phyloP scores from a whole-genome alignment of 176 grass and related monocot genomes.

The Aegilops longissima region DNA sequence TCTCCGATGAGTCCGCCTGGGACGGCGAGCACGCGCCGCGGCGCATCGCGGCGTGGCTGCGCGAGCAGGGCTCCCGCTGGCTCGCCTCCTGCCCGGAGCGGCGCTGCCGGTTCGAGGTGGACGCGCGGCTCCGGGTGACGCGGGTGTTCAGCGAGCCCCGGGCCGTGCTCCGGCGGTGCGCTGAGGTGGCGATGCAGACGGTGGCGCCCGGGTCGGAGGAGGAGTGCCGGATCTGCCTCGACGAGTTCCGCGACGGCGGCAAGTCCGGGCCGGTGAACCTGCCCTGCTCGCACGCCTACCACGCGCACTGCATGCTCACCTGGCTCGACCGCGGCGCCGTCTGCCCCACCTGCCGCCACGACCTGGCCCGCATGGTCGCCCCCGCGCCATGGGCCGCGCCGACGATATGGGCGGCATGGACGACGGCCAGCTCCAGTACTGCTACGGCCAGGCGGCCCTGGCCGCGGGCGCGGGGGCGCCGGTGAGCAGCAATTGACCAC shows the following conservation, averaged over 20 bases:
- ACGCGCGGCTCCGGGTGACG: background rate
- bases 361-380: background rate
- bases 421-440: background rate
- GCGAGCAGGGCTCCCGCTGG: background rate
- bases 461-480: background rate
- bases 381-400: background rate
- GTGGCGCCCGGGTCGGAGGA: background rate
- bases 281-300: background rate
- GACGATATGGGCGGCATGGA: background rate
- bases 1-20: background rate
- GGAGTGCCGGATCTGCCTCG: conserved; percentile 2
- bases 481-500: background rate
- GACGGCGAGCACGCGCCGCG: background rate
- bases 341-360: conserved; percentile 4
- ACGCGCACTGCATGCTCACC: conserved; percentile 1
- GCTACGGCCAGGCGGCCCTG: background rate
- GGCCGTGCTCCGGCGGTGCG: background rate
- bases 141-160: background rate
- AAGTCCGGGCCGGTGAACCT: conserved; percentile 7
- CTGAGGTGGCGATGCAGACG: conserved; percentile 17
- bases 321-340: background rate
- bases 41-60: background rate
- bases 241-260: background rate
- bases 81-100: no score
- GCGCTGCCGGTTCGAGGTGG: conserved; percentile 15